Conservation (phyloP, 2,329 filamentous ascomycete genomes). For the Polytolypa hystricis region DNA sequence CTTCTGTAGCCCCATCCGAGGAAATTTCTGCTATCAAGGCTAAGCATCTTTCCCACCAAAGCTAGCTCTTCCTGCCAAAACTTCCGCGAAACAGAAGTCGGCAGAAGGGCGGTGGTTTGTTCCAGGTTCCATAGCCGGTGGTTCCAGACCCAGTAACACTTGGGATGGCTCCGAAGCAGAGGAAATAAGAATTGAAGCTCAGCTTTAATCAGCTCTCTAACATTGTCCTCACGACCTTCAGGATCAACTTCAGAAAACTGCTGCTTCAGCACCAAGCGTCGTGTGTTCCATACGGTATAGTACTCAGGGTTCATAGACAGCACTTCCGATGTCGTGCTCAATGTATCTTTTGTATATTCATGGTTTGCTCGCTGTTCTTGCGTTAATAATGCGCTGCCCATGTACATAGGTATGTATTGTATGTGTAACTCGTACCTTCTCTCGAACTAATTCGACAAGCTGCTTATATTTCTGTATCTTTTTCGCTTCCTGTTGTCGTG, state of each 20-base stretch:
- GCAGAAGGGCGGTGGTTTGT: slow-evolving; percentile 56
- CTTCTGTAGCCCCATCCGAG: slow-evolving; percentile 93
- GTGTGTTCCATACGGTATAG: slow-evolving; percentile 39
- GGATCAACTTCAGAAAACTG: slow-evolving; percentile 34
- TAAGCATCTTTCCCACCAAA: slow-evolving; percentile 79
- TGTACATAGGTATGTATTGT: neutral
- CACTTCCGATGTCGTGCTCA: slow-evolving; percentile 34
- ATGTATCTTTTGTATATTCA: slow-evolving; percentile 32
- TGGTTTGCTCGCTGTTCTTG: slow-evolving; percentile 26
- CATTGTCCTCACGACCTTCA: slow-evolving; percentile 29
- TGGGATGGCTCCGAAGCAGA: slow-evolving; percentile 73
- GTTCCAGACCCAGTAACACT: slow-evolving; percentile 99
- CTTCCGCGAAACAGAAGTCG: slow-evolving; percentile 42
- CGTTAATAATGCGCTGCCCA: neutral
- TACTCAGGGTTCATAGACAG: slow-evolving; percentile 38
- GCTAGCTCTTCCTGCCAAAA: slow-evolving; percentile 80
- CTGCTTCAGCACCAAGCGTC: slow-evolving; percentile 59
- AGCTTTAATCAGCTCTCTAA: slow-evolving; percentile 48
- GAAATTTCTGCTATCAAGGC: slow-evolving; percentile 78
- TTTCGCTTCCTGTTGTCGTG: slow-evolving; percentile 58
- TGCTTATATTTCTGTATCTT: slow-evolving; percentile 66
- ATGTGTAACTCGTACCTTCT: slow-evolving; percentile 41
- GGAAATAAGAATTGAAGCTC: slow-evolving; percentile 78
- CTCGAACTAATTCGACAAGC: slow-evolving; percentile 56
- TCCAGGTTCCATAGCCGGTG: slow-evolving; percentile 78